Base-by-base conservation (phyloP, 768 basidiomycete genomes). In the Russula compacta region DNA sequence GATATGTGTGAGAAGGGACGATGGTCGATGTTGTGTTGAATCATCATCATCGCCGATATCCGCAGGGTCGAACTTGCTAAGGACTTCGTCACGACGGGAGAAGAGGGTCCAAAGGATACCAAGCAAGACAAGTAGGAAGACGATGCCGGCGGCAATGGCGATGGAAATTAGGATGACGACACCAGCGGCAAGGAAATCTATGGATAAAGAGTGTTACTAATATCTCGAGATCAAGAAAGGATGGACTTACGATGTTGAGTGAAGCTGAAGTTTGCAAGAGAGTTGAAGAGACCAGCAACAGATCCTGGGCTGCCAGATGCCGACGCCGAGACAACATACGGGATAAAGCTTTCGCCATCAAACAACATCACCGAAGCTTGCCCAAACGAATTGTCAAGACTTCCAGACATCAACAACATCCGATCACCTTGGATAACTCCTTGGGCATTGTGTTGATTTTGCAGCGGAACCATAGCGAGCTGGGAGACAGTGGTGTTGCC, bases 101-200 rank as follows among this genome's bases (percentile, higher is more conserved):
- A 92, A 83, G n/a, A 94, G 78, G 2, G 92, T 87, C 90, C 92
- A 91, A 40, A 95, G 74, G 56, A 95, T 88, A 53, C 92, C 92
- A 58, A 93, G 77, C 44, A 95, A 76, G 15, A 88, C 87, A 36
- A 94, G 78, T 0, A 95, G 77, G 80, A 94, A 95, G 40, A 95
- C 88, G 21, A 98, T 83, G 17, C 95, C 97, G 15, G 94, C 93
- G 10, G 91, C 86, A 66, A 98, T 97, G 29, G 97, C 97, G 64
- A 99, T 97, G 2, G 94, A 95, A 66, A 99, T 94, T 47, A 99
- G 81, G 66, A 98, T 98, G 57, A 99, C 93, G 40, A 98, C 81
- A 1, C 95, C 97, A 24, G 84, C 83, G 0, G 95, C 92, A 58
- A 99, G 81, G 78, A 92, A 89, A 68, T 86, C 92, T 92, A 66